phyloP scores from a whole-genome alignment of 306 rosid species.

The Myrica gale region DNA sequence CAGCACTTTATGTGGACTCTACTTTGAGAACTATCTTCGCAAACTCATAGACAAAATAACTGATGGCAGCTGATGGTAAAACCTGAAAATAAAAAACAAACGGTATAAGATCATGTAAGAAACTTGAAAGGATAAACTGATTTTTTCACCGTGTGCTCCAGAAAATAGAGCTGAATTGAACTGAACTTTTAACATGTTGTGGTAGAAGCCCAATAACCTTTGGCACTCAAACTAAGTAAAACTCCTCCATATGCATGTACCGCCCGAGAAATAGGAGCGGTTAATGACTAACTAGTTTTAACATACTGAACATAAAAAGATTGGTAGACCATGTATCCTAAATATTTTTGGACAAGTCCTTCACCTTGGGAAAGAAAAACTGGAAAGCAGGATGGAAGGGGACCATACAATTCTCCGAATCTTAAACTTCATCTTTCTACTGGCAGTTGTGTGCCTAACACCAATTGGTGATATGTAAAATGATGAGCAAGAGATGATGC shows the following conservation, averaged over 20 bases:
- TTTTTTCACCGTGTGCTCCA: not conserved
- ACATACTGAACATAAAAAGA: not conserved
- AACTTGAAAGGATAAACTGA: not conserved
- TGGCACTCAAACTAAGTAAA: not conserved
- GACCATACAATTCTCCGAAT: not conserved
- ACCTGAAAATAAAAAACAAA: slow-evolving; percentile 33
- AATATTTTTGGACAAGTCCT: not conserved
- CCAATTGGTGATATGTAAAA: not conserved
- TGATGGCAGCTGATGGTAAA: slow-evolving; percentile 59
- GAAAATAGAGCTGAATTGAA: not conserved
- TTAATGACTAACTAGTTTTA: not conserved
- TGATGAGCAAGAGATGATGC: not conserved
- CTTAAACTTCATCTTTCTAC: slow-evolving; percentile 4
- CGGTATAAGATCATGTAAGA: not conserved
- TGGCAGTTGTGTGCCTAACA: not conserved
- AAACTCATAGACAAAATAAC: slow-evolving; percentile 60
- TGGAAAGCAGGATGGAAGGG: not conserved
- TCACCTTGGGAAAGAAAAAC: not conserved
- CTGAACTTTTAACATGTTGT: not conserved
- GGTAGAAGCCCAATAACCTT: too few relatives aligned
- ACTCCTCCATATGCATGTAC: not conserved
- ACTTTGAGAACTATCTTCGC: slow-evolving; percentile 59
- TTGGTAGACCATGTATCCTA: not conserved
- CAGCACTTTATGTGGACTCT: slow-evolving; percentile 33
- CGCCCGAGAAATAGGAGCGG: not conserved